A percentile compares a stretch with the other conserved stretches of the same genome.
Conservation (phyloP, 176 grass and related monocot genomes). For the Rhynchospora tenuis region DNA sequence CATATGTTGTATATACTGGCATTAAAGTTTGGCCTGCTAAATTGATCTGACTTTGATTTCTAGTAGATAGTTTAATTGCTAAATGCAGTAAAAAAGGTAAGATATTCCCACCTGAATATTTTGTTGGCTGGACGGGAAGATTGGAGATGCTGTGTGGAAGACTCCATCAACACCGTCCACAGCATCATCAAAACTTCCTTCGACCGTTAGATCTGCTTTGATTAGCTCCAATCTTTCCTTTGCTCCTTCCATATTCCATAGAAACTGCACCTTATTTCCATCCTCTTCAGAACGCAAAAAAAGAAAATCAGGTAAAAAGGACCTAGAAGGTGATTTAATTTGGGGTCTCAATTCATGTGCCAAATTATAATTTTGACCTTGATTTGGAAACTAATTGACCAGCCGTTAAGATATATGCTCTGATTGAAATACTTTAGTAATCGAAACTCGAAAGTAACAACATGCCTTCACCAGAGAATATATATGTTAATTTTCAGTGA, state of each 20-base stretch:
- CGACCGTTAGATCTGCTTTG: constrained; percentile 50
- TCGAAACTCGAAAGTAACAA: no score
- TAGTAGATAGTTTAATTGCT: not conserved
- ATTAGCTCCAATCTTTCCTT: constrained; percentile 51
- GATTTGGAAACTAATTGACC: not conserved
- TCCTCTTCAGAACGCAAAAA: constrained; percentile 29
- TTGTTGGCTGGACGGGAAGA: constrained; percentile 21
- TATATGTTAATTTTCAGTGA: no score
- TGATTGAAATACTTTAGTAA: no score
- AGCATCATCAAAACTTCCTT: constrained; percentile 70
- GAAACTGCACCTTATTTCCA: constrained; percentile 54
- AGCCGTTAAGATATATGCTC: not conserved
- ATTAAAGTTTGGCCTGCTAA: not conserved
- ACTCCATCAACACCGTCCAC: constrained; percentile 65
- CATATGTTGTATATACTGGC: no score
- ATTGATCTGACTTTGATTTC: not conserved
- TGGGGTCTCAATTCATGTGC: no score
- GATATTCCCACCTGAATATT: constrained; percentile 34
- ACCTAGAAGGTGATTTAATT: not conserved
- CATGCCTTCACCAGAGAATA: no score
- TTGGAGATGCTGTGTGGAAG: constrained; percentile 76
- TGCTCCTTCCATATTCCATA: constrained; percentile 62
- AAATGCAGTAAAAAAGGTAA: not conserved
- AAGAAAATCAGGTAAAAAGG: not conserved
- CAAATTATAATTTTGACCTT: no score